A percentile compares a stretch with the other conserved stretches of the same genome.
Conservation (phyloP, 495 filamentous ascomycete genomes). For the Trichoderma gamsii region DNA sequence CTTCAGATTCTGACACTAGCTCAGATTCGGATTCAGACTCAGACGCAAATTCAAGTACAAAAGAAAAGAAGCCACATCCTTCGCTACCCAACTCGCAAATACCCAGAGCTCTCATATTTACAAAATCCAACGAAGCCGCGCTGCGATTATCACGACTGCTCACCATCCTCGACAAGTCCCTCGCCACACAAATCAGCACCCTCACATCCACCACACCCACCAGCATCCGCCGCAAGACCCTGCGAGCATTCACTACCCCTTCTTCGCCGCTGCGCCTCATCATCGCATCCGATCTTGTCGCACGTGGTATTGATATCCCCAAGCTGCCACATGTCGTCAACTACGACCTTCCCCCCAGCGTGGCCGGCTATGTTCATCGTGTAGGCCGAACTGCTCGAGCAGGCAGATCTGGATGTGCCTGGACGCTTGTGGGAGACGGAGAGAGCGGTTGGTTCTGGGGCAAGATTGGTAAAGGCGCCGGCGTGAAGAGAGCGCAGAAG, state of each 20-base stretch:
- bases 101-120: conserved; percentile 68
- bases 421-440: conserved; percentile 69
- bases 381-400: conserved; percentile 89
- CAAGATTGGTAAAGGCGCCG: conserved; percentile 51
- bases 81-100: conserved; percentile 7
- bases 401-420: conserved; percentile 67
- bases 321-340: conserved; percentile 81
- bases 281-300: conserved; percentile 85
- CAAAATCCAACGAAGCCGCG: conserved; percentile 78
- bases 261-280: conserved; percentile 57
- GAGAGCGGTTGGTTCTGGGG: conserved; percentile 87
- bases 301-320: conserved; percentile 83
- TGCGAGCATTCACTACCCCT: conserved; percentile 56
- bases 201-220: conserved; percentile 70
- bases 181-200: conserved; percentile 53
- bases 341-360: conserved; percentile 80
- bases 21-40: conserved; percentile 21
- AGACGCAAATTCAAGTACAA: conserved; percentile 15
- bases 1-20: conserved; percentile 18
- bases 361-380: conserved; percentile 83
- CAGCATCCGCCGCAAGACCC: conserved; percentile 50
- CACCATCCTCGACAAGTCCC: conserved; percentile 55
- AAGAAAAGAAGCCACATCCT: not conserved
- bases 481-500: conserved; percentile 16
- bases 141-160: conserved; percentile 74